Percentiles rank a stretch among this genome's conserved stretches.
These are phyloP conservation scores for Chiua virens DNA, from an alignment of 768 basidiomycete species.

Conservation along the genomic window DNA sequence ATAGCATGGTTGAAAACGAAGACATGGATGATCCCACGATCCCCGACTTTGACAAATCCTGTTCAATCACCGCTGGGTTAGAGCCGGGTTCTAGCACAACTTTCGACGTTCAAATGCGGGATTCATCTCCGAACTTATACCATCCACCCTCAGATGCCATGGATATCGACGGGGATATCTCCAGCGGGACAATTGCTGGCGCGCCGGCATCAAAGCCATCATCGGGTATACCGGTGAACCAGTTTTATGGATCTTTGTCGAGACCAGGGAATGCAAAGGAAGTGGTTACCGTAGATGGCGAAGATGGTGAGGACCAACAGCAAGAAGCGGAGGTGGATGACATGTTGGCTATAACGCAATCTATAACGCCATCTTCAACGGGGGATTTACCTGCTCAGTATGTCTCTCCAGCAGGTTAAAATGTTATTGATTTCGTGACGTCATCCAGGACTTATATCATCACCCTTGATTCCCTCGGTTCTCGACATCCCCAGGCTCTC, in stretches of 20 bases:
- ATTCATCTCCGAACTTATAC: conserved; percentile 14
- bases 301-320: conserved; percentile 30
- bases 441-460: conserved; percentile 71
- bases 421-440: neutral
- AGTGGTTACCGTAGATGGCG: conserved; percentile 17
- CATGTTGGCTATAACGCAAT: conserved; percentile 27
- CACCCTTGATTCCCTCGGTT: conserved; percentile 87
- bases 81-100: conserved; percentile 8
- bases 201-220: conserved; percentile 3
- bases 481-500: conserved; percentile 63
- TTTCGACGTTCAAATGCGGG: conserved; percentile 10
- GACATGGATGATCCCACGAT: conserved; percentile 12
- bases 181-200: neutral
- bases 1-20: conserved; percentile 14
- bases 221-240: conserved; percentile 15
- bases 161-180: conserved; percentile 23
- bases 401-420: conserved; percentile 1
- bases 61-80: conserved; percentile 10
- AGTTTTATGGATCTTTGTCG: conserved; percentile 22
- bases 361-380: conserved; percentile 14
- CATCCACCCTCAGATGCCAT: conserved; percentile 25
- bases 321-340: conserved; percentile 34
- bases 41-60: conserved; percentile 12
- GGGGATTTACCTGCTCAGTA: conserved; percentile 23
- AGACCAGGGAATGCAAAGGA: neutral